Evolutionary conservation across 208 protist genomes (phyloP), one percentile per base, ranked within the genome.

Genomic region (Angomonas deanei): DNA sequence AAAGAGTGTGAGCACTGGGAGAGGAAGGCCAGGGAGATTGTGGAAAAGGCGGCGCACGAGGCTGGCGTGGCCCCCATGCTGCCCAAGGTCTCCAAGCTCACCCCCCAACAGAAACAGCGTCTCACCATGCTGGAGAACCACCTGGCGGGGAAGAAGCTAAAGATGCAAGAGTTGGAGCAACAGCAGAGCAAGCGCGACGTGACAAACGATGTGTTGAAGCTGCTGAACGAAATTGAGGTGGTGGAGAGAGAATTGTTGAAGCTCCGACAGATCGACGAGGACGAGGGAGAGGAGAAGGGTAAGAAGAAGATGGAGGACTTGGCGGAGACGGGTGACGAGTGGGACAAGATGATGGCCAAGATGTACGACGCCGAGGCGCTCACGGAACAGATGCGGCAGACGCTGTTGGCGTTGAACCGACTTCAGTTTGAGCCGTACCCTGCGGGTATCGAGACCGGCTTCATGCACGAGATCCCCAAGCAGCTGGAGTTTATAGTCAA

Each of bases 391-490:
- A 67, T 89, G 27, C 68, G 76, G 49, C 77, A 80, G 66, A 82
- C 64, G 6, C 34, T 94, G 31, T 71, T 94, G 42, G 65, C 82
- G 10, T 77, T 94, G 24, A 94, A 94, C 62, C 80, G 82, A 26
- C 69, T 94, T 15, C 88, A 94, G 69, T 91, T 85, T 72, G 82
- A 83, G 42, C 88, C 88, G 2, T 94, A 94, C 69, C 84, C 73
- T 2, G 82, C 88, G 2, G 88, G 84, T 30, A 66, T 78, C 27
- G 88, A 94, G 63, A 74, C 75, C 1, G 82, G 79, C 50, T 79
- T 83, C 66, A 73, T 82, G 70, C 78, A 90, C 61, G 76, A 80
- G 15, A 76, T 86, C 34, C 88, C 88, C 2, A 88, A 82, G 61
- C 76, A 90, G 67, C 73, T 94, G n/a, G 61, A 67, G 19, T 94